These are phyloP conservation scores for Fusarium sp. DNA, from an alignment of 2,329 filamentous ascomycete genomes.

Conservation along the genomic window DNA sequence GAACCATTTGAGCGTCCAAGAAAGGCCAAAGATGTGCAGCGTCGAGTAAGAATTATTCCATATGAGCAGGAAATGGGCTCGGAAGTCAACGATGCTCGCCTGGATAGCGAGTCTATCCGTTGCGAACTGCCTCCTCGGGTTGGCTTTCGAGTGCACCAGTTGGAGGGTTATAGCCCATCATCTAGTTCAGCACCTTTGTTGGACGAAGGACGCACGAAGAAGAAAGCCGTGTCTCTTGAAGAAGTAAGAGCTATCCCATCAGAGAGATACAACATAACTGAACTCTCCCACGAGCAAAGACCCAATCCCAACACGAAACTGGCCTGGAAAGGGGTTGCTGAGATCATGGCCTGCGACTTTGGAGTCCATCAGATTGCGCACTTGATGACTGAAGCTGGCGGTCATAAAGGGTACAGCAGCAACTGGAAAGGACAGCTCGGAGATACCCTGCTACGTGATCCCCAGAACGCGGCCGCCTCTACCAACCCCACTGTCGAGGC, in stretches of 20 bases:
- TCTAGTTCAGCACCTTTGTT: conserved; percentile 5
- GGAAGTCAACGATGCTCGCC: neutral
- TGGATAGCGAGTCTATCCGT: conserved; percentile 26
- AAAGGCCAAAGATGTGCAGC: conserved; percentile 1
- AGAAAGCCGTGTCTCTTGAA: neutral
- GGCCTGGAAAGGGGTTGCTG: conserved; percentile 43
- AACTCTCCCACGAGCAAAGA: neutral
- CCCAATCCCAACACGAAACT: neutral
- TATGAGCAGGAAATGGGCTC: neutral
- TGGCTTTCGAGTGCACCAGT: conserved; percentile 1
- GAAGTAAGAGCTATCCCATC: neutral
- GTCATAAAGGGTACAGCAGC: neutral
- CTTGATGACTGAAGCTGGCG: conserved; percentile 28
- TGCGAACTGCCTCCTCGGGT: conserved; percentile 29
- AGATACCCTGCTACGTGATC: neutral
- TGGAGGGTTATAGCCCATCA: neutral
- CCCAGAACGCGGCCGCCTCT: neutral
- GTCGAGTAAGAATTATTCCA: neutral
- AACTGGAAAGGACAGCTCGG: conserved; percentile 44
- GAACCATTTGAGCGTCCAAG: conserved; percentile 37
- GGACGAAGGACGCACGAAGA: conserved; percentile 1
- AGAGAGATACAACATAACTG: neutral
- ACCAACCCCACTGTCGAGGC: conserved; percentile 53
- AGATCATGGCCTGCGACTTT: conserved; percentile 44
- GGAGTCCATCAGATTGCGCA: conserved; percentile 44